Evolutionary conservation across 371 early-diverging fungal genomes (phyloP).

Genomic region (Lichtheimia ornata): DNA sequence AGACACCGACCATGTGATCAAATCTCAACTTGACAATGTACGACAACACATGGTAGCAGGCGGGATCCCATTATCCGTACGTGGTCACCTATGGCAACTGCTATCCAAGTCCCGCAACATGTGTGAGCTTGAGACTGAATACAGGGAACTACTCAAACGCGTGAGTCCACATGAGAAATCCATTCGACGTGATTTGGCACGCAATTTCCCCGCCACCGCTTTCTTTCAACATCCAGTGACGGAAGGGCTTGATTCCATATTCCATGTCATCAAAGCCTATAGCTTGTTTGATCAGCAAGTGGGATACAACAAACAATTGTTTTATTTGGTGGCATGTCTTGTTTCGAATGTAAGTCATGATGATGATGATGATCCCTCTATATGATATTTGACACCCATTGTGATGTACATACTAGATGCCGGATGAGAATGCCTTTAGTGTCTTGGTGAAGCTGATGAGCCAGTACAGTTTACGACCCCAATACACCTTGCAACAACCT

Average conservation of each 20-base stretch:
- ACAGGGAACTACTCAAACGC: slow-evolving; percentile 74
- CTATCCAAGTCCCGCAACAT: slow-evolving; percentile 65
- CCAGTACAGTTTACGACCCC: slow-evolving; percentile 77
- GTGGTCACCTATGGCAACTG: slow-evolving; percentile 87
- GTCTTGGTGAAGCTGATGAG: slow-evolving; percentile 70
- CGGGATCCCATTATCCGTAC: slow-evolving; percentile 73
- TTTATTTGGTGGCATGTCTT: slow-evolving; percentile 89
- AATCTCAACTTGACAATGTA: slow-evolving; percentile 24
- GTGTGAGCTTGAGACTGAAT: slow-evolving; percentile 76
- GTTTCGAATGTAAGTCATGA: slow-evolving; percentile 70
- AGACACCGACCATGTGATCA: slow-evolving; percentile 28
- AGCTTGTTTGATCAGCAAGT: slow-evolving; percentile 88
- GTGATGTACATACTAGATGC: slow-evolving; percentile 64
- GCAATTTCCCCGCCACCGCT: slow-evolving; percentile 84
- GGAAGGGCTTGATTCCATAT: slow-evolving; percentile 79
- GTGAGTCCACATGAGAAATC: slow-evolving; percentile 83
- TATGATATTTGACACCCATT: too few relatives aligned
- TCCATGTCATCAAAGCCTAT: slow-evolving; percentile 88
- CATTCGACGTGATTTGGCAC: slow-evolving; percentile 83
- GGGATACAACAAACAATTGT: slow-evolving; percentile 96
- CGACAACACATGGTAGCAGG: slow-evolving; percentile 49
- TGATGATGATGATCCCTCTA: too few relatives aligned
- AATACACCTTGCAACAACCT: slow-evolving; percentile 76
- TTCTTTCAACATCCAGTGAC: slow-evolving; percentile 80
- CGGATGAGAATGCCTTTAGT: slow-evolving; percentile 85